Conservation (phyloP, 2,329 filamentous ascomycete species). For the Capronia americana region DNA sequence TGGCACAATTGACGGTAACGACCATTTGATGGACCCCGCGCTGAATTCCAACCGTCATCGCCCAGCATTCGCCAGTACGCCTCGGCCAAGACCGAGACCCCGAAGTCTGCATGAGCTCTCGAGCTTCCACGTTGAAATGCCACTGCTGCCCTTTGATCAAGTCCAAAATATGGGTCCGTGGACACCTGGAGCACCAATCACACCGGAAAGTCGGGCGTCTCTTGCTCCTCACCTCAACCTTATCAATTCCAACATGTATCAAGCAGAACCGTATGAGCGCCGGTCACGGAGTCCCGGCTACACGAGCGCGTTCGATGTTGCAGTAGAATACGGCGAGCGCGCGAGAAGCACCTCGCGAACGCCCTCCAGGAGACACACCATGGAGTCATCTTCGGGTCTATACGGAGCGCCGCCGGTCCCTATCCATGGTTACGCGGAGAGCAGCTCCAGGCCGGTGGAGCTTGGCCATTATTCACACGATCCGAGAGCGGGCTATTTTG, state of each 20-base stretch:
- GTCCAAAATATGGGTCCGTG: conserved; percentile 37
- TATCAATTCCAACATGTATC: conserved; percentile 17
- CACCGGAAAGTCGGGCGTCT: conserved; percentile 28
- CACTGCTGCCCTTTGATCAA: conserved; percentile 37
- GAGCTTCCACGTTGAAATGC: conserved; percentile 40
- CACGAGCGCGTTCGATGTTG: conserved; percentile 22
- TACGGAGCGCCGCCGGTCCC: conserved; percentile 31
- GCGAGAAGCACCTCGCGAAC: conserved; percentile 34
- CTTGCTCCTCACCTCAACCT: conserved; percentile 30
- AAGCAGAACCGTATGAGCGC: conserved; percentile 25
- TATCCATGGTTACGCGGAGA: conserved; percentile 26
- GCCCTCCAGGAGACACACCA: conserved; percentile 36
- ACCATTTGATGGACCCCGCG: conserved; percentile 37
- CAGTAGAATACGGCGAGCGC: conserved; percentile 31
- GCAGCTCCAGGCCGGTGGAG: conserved; percentile 29
- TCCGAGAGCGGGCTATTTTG: conserved; percentile 30
- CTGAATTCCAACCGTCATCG: conserved; percentile 34
- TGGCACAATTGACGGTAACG: conserved; percentile 40
- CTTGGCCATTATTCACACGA: conserved; percentile 29
- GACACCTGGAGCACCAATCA: conserved; percentile 35
- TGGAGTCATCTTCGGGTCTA: conserved; percentile 31
- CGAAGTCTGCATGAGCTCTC: conserved; percentile 40
- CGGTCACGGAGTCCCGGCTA: conserved; percentile 32
- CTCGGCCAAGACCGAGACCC: conserved; percentile 32
- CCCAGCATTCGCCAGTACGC: conserved; percentile 28